These are phyloP conservation scores for Cytospora paraplurivora DNA, from an alignment of 2,329 filamentous ascomycete genomes.

Conservation along the genomic window DNA sequence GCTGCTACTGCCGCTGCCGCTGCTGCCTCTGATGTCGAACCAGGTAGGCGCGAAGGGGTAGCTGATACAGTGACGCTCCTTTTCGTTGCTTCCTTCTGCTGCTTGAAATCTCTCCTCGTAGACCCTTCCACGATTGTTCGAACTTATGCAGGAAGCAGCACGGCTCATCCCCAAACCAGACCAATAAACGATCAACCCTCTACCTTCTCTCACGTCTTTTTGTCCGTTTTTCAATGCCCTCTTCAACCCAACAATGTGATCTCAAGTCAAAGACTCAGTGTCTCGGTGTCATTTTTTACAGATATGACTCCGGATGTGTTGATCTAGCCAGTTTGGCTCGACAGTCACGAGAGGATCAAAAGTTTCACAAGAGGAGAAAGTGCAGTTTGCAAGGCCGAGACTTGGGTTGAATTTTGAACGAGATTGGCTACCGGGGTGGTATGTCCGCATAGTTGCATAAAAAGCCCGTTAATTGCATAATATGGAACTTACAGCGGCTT, in stretches of 20 bases:
- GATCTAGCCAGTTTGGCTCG: background rate
- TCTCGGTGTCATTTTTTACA: background rate
- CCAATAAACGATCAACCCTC: background rate
- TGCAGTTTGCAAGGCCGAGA: constrained; percentile 1
- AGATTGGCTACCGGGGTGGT: constrained; percentile 12
- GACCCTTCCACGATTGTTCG: background rate
- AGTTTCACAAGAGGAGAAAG: constrained; percentile 6
- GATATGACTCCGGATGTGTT: background rate
- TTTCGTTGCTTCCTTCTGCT: background rate
- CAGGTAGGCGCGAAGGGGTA: background rate
- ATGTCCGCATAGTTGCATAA: constrained; percentile 16
- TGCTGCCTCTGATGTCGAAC: background rate
- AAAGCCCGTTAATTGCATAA: background rate
- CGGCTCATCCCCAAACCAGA: constrained; percentile 4
- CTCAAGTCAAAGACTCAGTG: background rate
- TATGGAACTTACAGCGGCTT: background rate
- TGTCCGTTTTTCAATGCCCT: background rate
- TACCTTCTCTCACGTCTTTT: background rate
- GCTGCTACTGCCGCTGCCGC: constrained; percentile 9
- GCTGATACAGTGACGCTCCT: background rate
- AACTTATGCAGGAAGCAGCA: background rate
- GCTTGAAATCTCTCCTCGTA: background rate
- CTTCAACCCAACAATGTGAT: constrained; percentile 6
- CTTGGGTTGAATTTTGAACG: constrained; percentile 20
- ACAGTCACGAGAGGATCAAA: constrained; percentile 8